Conservation (phyloP, 148 eudicot genomes). For the Cornus suecica region DNA sequence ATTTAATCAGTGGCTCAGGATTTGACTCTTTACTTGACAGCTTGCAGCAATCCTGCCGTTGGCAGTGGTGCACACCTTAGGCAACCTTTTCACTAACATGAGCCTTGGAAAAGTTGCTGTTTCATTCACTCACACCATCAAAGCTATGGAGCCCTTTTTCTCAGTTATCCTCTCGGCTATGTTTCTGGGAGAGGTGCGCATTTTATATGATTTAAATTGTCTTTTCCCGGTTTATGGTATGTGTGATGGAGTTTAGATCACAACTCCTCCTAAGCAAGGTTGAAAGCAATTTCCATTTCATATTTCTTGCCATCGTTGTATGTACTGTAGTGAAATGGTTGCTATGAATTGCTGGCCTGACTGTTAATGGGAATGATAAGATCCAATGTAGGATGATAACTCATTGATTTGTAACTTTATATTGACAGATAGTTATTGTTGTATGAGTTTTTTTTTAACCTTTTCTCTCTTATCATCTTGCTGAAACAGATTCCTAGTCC, state of each 20-base stretch:
- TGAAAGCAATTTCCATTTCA: too few species aligned
- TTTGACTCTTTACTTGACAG: slow-evolving; percentile 38
- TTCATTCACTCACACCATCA: slow-evolving; percentile 91
- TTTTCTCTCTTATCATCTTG: slow-evolving; percentile 2
- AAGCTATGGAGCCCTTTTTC: slow-evolving; percentile 98
- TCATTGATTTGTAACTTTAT: not conserved
- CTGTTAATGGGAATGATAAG: not conserved
- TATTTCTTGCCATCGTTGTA: not conserved
- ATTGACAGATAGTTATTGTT: not conserved
- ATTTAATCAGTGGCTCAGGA: not conserved
- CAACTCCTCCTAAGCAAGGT: not conserved
- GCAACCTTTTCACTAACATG: slow-evolving; percentile 93
- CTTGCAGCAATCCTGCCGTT: slow-evolving; percentile 75
- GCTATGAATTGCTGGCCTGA: not conserved
- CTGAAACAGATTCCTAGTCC: slow-evolving; percentile 57
- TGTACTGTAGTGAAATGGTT: not conserved
- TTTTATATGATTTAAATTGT: not conserved
- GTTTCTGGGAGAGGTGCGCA: slow-evolving; percentile 77
- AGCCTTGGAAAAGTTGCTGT: slow-evolving; percentile 95
- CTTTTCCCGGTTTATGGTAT: not conserved
- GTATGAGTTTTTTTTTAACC: not conserved
- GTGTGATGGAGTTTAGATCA: not conserved
- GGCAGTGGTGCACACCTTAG: slow-evolving; percentile 76
- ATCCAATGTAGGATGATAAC: not conserved
- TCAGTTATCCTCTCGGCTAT: slow-evolving; percentile 74